Conservation (phyloP, 1,284 basidiomycete genomes). For the Microbotryum intermedium region DNA sequence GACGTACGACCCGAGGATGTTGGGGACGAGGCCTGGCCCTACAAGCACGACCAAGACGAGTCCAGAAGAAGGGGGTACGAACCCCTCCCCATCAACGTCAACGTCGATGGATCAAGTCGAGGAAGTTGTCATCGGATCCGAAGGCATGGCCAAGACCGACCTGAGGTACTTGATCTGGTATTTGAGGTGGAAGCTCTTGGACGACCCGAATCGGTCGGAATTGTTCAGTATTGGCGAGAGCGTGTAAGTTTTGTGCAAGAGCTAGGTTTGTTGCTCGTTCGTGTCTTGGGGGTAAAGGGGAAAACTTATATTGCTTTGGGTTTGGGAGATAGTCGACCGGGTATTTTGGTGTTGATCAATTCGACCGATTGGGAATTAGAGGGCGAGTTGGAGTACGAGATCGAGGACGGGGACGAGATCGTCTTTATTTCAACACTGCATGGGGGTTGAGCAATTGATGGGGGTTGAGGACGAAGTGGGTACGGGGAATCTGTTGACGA, state of each 20-base stretch:
- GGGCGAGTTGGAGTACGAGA: conserved; percentile 77
- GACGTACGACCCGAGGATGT: no score
- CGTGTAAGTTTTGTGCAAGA: conserved; percentile 53
- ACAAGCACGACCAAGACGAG: conserved; percentile 55
- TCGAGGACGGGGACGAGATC: conserved; percentile 76
- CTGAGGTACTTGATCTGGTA: conserved; percentile 69
- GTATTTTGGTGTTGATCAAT: conserved; percentile 90
- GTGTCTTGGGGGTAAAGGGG: not conserved
- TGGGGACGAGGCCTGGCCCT: conserved; percentile 33
- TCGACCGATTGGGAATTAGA: conserved; percentile 98
- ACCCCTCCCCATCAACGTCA: conserved; percentile 7
- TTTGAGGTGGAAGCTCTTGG: conserved; percentile 67
- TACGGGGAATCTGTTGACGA: no score
- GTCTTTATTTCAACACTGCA: conserved; percentile 95
- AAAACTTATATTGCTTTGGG: not conserved
- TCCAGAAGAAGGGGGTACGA: conserved; percentile 47
- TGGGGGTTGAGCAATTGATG: conserved; percentile 51
- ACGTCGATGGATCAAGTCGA: no score
- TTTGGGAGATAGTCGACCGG: conserved; percentile 61
- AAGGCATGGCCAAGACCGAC: conserved; percentile 49
- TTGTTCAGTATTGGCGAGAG: conserved; percentile 80
- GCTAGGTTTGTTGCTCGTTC: not conserved
- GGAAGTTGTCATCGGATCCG: no score
- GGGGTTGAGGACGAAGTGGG: not conserved
- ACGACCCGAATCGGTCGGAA: conserved; percentile 65